phyloP scores from a whole-genome alignment of 2,329 filamentous ascomycete genomes.

The Pyrenophora tritici-repentis region DNA sequence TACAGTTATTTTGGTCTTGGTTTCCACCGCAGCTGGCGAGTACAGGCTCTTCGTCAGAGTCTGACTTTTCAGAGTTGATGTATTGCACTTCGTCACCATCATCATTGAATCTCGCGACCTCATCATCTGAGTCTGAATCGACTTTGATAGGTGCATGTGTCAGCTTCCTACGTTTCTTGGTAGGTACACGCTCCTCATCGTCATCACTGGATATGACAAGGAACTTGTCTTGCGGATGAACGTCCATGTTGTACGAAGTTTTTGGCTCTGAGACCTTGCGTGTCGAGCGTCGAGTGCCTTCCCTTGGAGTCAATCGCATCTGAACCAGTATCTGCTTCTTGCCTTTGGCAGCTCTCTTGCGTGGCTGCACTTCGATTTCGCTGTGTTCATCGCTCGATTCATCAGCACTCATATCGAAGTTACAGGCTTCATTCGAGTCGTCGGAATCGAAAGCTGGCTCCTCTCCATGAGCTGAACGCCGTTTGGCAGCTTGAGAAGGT shows the following conservation, averaged over 20 bases:
- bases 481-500: conserved; percentile 35
- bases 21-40: neutral
- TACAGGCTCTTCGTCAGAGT: neutral
- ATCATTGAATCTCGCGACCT: neutral
- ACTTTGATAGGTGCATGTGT: neutral
- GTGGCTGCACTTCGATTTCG: conserved; percentile 7
- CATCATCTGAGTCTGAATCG: neutral
- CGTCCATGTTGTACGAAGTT: conserved; percentile 30
- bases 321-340: conserved; percentile 15
- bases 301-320: neutral
- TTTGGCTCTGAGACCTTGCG: conserved; percentile 24
- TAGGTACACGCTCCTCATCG: neutral
- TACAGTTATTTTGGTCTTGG: neutral
- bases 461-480: conserved; percentile 29
- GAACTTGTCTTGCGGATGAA: conserved; percentile 39
- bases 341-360: conserved; percentile 3
- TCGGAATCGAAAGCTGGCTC: neutral
- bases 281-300: conserved; percentile 30
- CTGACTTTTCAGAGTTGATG: neutral
- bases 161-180: conserved; percentile 1
- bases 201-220: conserved; percentile 15
- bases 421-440: neutral
- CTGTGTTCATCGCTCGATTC: conserved; percentile 9
- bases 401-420: conserved; percentile 4
- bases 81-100: neutral